Conservation (phyloP, 2,329 filamentous ascomycete species). For the Xylariaceae sp. region DNA sequence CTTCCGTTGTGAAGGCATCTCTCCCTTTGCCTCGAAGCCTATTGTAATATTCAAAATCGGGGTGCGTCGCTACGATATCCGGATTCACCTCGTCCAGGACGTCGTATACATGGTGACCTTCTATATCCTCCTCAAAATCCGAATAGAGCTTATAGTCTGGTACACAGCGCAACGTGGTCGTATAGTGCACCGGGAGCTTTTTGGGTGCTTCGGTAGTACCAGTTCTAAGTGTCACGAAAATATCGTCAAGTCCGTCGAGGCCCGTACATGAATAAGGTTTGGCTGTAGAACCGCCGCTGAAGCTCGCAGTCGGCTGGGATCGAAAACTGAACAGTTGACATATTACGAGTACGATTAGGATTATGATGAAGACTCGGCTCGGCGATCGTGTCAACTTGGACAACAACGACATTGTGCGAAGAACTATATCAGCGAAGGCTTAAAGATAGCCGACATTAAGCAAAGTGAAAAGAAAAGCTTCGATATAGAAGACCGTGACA, state of each 20-base stretch:
- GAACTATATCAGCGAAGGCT: constrained; percentile 2
- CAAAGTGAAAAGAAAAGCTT: background rate
- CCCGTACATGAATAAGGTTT: constrained; percentile 28
- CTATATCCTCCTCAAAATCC: constrained; percentile 60
- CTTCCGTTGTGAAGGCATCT: constrained; percentile 47
- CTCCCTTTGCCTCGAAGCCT: constrained; percentile 51
- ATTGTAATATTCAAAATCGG: constrained; percentile 60
- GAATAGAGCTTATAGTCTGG: constrained; percentile 64
- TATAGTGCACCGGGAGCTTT: constrained; percentile 61
- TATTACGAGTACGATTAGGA: constrained; percentile 30
- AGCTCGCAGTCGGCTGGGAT: constrained; percentile 19
- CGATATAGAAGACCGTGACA: no score
- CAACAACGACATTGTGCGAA: constrained; percentile 16
- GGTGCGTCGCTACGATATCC: constrained; percentile 46
- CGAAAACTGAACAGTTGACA: constrained; percentile 34
- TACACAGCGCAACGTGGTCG: constrained; percentile 61
- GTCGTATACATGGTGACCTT: constrained; percentile 57
- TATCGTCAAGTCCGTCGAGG: constrained; percentile 52
- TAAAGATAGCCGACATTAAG: constrained; percentile 23
- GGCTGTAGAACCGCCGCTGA: background rate
- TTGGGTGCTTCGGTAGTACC: constrained; percentile 62
- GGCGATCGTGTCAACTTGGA: constrained; percentile 28
- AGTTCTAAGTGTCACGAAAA: constrained; percentile 64
- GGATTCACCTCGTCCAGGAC: constrained; percentile 53
- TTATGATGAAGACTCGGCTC: constrained; percentile 26